Evolutionary conservation across 106 monocot species (phyloP).

Genomic region (Cymbidium sinense): DNA sequence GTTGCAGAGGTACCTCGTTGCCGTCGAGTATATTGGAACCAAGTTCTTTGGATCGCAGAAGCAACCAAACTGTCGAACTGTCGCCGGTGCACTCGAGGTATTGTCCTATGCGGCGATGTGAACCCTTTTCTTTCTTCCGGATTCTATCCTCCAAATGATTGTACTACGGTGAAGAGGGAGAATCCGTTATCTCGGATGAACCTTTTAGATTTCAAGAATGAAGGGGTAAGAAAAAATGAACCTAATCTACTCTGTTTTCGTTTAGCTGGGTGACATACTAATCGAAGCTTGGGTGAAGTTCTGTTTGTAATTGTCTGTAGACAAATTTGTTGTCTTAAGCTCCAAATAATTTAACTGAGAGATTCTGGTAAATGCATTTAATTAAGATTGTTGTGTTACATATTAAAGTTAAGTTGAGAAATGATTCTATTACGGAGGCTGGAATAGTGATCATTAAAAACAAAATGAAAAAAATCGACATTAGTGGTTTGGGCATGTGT

Average conservation of each 20-base stretch:
- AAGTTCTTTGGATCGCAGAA: slow-evolving; percentile 79
- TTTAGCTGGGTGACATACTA: background rate
- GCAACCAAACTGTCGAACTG: slow-evolving; percentile 42
- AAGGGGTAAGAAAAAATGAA: background rate
- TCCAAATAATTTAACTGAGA: background rate
- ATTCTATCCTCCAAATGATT: too few species aligned
- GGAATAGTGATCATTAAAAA: too few species aligned
- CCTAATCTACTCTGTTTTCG: background rate
- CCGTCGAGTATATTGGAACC: slow-evolving; percentile 88
- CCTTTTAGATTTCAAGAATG: background rate
- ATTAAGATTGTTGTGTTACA: too few species aligned
- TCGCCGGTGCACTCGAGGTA: slow-evolving; percentile 77
- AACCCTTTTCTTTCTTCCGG: background rate
- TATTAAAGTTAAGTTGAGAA: too few species aligned
- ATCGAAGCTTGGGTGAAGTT: background rate
- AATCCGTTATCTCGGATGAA: too few species aligned
- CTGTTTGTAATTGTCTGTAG: background rate
- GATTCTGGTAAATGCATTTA: background rate
- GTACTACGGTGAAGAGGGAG: too few species aligned
- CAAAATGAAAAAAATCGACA: too few species aligned
- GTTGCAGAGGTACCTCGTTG: slow-evolving; percentile 76
- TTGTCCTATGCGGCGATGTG: background rate
- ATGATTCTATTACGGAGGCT: too few species aligned
- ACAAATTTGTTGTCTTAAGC: background rate
- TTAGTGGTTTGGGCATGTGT: too few species aligned